Evolutionary conservation across 345 rosid genomes (phyloP).

Genomic region (Microcos paniculata): DNA sequence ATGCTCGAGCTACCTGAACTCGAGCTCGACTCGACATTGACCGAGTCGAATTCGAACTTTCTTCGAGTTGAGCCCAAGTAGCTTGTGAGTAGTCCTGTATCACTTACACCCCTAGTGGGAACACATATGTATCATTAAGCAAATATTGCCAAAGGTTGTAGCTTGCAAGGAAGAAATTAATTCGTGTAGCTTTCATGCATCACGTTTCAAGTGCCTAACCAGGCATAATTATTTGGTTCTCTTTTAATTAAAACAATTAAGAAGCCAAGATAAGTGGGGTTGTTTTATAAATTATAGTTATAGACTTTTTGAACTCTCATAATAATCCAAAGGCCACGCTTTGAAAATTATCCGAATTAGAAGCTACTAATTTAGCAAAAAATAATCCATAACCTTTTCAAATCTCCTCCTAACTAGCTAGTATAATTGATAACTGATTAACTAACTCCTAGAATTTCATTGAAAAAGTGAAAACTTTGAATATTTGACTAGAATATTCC

Average conservation of each 20-base stretch:
- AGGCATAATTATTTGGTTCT: neutral
- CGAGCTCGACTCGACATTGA: too few relatives aligned
- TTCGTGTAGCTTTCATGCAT: conserved; percentile 20
- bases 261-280: neutral
- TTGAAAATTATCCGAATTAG: neutral
- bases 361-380: neutral
- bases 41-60: too few relatives aligned
- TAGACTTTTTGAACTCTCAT: neutral
- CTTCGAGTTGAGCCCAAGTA: too few relatives aligned
- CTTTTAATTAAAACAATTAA: conserved; percentile 5
- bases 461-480: neutral
- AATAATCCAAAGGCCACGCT: conserved; percentile 7
- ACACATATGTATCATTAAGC: neutral
- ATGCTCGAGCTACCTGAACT: too few relatives aligned
- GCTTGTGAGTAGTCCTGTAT: too few relatives aligned
- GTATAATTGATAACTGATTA: neutral
- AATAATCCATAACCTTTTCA: conserved; percentile 5
- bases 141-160: neutral
- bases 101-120: neutral
- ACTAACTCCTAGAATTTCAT: neutral
- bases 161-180: conserved; percentile 29
- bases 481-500: neutral
- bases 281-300: neutral
- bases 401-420: neutral
- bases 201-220: conserved; percentile 2